Percentiles rank a stretch among this genome's conserved stretches.
Conservation (phyloP, 257 asterid genomes). For the Lavandula angustifolia region DNA sequence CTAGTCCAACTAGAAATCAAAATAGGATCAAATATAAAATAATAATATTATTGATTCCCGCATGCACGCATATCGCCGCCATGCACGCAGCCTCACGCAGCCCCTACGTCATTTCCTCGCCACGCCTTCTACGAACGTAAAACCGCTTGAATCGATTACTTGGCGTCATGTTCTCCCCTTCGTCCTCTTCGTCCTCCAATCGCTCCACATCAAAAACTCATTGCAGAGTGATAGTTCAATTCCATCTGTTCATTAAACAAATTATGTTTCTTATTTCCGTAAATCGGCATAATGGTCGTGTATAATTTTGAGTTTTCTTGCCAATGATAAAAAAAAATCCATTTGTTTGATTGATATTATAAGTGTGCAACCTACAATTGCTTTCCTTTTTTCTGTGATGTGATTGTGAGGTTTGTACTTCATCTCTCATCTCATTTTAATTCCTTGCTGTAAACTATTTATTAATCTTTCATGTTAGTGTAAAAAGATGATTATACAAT, state of each 20-base stretch:
- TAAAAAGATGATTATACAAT: not conserved
- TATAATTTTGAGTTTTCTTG: slow-evolving; percentile 16
- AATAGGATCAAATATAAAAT: too few species aligned
- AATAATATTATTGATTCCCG: too few species aligned
- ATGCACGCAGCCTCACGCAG: too few species aligned
- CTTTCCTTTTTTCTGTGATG: not conserved
- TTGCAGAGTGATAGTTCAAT: slow-evolving; percentile 2
- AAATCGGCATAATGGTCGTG: not conserved
- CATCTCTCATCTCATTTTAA: slow-evolving; percentile 5
- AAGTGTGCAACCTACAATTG: not conserved
- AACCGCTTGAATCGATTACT: too few species aligned
- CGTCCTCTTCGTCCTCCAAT: too few species aligned
- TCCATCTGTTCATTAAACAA: not conserved
- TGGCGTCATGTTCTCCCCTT: too few species aligned
- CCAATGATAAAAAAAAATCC: not conserved
- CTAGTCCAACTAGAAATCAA: too few species aligned
- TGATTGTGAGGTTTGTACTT: slow-evolving; percentile 15
- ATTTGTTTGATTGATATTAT: slow-evolving; percentile 15
- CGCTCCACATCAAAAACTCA: too few species aligned
- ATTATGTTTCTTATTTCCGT: slow-evolving; percentile 10
- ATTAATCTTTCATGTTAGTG: slow-evolving; percentile 2
- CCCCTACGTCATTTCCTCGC: too few species aligned
- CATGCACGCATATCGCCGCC: too few species aligned
- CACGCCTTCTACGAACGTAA: too few species aligned
- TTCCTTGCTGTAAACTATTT: not conserved